Conservation (phyloP, 805 yeast genomes). For the Yamadazyma sp. region DNA sequence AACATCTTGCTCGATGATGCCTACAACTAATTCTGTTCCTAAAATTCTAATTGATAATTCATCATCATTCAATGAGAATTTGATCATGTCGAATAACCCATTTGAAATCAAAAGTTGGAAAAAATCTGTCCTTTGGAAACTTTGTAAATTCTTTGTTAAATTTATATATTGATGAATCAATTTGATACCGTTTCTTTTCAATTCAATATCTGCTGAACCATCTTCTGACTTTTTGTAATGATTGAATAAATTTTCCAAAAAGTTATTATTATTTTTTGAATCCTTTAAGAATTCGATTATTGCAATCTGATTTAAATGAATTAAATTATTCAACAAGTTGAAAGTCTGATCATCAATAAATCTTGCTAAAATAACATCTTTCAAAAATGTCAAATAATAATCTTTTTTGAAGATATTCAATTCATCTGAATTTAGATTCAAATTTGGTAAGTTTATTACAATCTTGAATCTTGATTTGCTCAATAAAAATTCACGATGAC, state of each 20-base stretch:
- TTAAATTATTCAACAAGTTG: constrained; percentile 61
- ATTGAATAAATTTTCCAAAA: constrained; percentile 56
- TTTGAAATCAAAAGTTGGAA: constrained; percentile 59
- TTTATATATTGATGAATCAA: constrained; percentile 77
- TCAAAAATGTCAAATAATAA: constrained; percentile 73
- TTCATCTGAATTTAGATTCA: constrained; percentile 38
- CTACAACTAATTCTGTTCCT: constrained; percentile 77
- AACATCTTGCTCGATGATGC: constrained; percentile 83
- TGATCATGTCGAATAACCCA: constrained; percentile 69
- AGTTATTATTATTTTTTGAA: constrained; percentile 35
- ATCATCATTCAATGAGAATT: constrained; percentile 63
- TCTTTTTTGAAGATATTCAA: constrained; percentile 62
- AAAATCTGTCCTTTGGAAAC: constrained; percentile 60
- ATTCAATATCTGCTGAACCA: constrained; percentile 9
- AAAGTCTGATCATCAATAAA: constrained; percentile 78
- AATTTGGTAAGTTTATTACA: constrained; percentile 57
- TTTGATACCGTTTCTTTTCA: constrained; percentile 66
- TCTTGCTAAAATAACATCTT: constrained; percentile 83
- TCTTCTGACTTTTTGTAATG: constrained; percentile 37
- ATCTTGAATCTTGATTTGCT: constrained; percentile 64
- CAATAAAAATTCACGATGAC: constrained; percentile 64
- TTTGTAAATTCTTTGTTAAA: constrained; percentile 66
- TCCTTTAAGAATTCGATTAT: constrained; percentile 58
- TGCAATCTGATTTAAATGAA: constrained; percentile 65
- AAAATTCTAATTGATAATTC: constrained; percentile 51